phyloP scores from a whole-genome alignment of 1,284 basidiomycete species.

The Flammula alnicola region DNA sequence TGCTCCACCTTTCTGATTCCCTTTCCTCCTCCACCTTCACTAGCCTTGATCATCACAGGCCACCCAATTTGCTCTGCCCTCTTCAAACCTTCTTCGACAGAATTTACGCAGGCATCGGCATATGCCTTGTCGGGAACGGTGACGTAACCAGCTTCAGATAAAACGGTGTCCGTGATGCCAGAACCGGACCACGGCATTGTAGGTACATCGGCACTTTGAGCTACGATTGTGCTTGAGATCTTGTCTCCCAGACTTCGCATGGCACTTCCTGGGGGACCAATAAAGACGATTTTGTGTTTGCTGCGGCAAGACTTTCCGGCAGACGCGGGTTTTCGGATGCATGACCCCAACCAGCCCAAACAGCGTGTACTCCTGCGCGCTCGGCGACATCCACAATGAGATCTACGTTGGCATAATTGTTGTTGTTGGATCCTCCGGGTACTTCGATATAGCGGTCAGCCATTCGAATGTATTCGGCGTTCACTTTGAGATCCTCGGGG shows the following conservation, averaged over 20 bases:
- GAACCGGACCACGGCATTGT: constrained; percentile 99
- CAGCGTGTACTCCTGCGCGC: constrained; percentile 96
- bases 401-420: constrained; percentile 99
- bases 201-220: constrained; percentile 96
- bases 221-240: constrained; percentile 99
- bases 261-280: constrained; percentile 97
- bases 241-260: constrained; percentile 99
- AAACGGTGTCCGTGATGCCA: constrained; percentile 88
- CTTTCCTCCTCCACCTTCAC: constrained; percentile 98
- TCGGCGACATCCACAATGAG: constrained; percentile 99
- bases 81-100: constrained; percentile 86
- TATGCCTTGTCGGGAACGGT: constrained; percentile 95
- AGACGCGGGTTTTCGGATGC: constrained; percentile 98
- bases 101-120: constrained; percentile 87
- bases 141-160: constrained; percentile 91
- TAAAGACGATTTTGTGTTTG: constrained; percentile 97
- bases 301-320: constrained; percentile 94
- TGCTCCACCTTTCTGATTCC: constrained; percentile 94
- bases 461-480: constrained; percentile 99
- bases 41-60: constrained; percentile 99
- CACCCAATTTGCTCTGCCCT: constrained; percentile 91
- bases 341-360: constrained; percentile 99
- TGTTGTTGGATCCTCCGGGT: constrained; percentile 97
- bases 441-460: constrained; percentile 99
- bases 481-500: constrained; percentile 97